A percentile compares a stretch with the other conserved stretches of the same genome.
phyloP scores from a whole-genome alignment of 2,329 filamentous ascomycete species.

The Neopestalotiopsis sp. region DNA sequence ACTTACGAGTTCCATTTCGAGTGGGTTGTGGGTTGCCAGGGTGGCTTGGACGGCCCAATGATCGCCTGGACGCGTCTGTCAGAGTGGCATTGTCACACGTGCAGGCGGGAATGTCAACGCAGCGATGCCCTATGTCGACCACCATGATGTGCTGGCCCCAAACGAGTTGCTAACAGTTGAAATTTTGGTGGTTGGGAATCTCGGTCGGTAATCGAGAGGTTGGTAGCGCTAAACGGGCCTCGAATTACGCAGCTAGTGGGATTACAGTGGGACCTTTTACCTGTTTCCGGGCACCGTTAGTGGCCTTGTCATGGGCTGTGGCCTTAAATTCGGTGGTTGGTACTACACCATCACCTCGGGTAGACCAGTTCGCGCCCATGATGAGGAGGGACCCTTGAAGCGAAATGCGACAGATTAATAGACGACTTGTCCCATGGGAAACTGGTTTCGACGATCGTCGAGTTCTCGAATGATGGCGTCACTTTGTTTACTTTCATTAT shows the following conservation, averaged over 20 bases:
- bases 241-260: constrained; percentile 5
- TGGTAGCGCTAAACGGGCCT: constrained; percentile 10
- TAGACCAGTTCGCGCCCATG: neutral
- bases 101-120: neutral
- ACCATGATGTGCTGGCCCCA: constrained; percentile 9
- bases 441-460: neutral
- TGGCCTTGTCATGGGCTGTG: neutral
- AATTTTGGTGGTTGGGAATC: constrained; percentile 16
- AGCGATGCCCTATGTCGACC: neutral
- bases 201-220: neutral
- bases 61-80: neutral
- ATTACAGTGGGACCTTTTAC: neutral
- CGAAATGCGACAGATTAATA: constrained; percentile 7
- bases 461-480: neutral
- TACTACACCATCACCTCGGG: neutral
- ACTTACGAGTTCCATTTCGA: neutral
- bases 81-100: neutral
- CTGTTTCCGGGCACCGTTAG: neutral
- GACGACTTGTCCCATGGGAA: constrained; percentile 6
- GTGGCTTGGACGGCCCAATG: neutral
- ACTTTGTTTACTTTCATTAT: no score
- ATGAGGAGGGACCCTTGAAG: constrained; percentile 6
- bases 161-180: neutral
- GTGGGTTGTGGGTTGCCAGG: neutral
- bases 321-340: constrained; percentile 3